A percentile compares a stretch with the other conserved stretches of the same genome.
These are phyloP conservation scores for Boechera retrofracta DNA, from an alignment of 345 rosid genomes.

Conservation along the genomic window DNA sequence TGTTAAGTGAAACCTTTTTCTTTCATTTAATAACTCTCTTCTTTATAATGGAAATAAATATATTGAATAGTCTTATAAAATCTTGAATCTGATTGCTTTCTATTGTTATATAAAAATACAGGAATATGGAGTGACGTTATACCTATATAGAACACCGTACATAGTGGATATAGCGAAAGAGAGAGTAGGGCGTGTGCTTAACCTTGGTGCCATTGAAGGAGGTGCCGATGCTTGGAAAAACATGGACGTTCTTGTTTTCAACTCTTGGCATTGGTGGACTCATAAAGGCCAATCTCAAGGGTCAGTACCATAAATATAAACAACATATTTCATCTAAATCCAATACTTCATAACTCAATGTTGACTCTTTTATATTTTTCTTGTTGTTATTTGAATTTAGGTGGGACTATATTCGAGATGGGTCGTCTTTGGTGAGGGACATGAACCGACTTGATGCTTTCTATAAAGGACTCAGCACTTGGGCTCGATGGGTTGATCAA, in stretches of 20 bases:
- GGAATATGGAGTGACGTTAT: slow-evolving; percentile 77
- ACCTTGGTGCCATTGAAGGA: slow-evolving; percentile 63
- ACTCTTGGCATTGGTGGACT: slow-evolving; percentile 99
- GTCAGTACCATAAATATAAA: slow-evolving; percentile 48
- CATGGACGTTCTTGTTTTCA: slow-evolving; percentile 87
- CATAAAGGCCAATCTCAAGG: slow-evolving; percentile 72
- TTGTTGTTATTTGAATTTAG: slow-evolving; percentile 45
- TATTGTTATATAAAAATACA: slow-evolving; percentile 34
- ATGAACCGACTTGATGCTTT: slow-evolving; percentile 82
- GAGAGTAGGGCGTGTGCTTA: slow-evolving; percentile 65
- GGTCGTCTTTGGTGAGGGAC: slow-evolving; percentile 53
- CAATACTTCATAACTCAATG: not conserved
- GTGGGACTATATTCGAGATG: slow-evolving; percentile 85
- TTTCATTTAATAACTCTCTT: slow-evolving; percentile 12
- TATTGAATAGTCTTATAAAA: slow-evolving; percentile 14
- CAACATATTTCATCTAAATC: slow-evolving; percentile 6
- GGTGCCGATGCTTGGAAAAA: slow-evolving; percentile 71
- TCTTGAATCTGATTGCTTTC: not conserved
- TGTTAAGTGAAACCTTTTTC: slow-evolving; percentile 20
- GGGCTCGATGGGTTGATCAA: slow-evolving; percentile 85
- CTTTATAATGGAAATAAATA: not conserved
- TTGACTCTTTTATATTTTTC: not conserved
- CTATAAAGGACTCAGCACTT: slow-evolving; percentile 75
- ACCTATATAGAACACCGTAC: slow-evolving; percentile 79
- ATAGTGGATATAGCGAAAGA: slow-evolving; percentile 76